Evolutionary conservation across 495 filamentous ascomycete species (phyloP).

Genomic region (Aspergillus carlsbadensis): DNA sequence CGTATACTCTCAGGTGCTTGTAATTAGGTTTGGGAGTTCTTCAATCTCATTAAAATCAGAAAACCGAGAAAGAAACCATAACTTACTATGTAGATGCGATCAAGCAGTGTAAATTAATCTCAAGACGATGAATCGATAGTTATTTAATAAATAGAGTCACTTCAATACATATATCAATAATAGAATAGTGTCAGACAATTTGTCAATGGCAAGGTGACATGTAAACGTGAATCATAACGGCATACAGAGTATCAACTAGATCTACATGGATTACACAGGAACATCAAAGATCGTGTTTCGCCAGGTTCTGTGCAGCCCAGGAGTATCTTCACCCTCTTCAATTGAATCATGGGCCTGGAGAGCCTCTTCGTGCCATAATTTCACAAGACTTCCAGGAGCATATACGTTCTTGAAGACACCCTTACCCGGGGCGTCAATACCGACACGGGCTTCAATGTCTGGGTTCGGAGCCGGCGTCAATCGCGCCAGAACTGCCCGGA

Average conservation of each 20-base stretch:
- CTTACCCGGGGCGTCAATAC: conserved; percentile 57
- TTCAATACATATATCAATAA: too few species aligned
- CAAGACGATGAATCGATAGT: too few species aligned
- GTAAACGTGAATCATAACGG: not conserved
- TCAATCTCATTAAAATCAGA: too few species aligned
- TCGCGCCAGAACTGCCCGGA: conserved; percentile 75
- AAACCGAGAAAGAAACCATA: too few species aligned
- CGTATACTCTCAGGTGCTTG: too few species aligned
- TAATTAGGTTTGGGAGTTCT: too few species aligned
- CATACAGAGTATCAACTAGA: not conserved
- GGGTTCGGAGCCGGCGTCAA: conserved; percentile 67
- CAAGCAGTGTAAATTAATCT: too few species aligned
- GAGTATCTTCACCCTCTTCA: conserved; percentile 52
- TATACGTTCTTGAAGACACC: conserved; percentile 82
- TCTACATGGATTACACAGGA: conserved; percentile 13
- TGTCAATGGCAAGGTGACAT: not conserved
- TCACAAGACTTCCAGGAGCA: conserved; percentile 83
- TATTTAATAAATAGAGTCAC: too few species aligned
- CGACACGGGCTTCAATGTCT: conserved; percentile 70
- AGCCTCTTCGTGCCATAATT: conserved; percentile 82
- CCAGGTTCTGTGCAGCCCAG: conserved; percentile 55
- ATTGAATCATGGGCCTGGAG: conserved; percentile 61
- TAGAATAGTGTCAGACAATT: not conserved
- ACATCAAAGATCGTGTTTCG: conserved; percentile 85
- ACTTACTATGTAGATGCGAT: too few species aligned